Evolutionary conservation across 1,284 basidiomycete genomes (phyloP), one percentile per base, ranked within the genome.

Genomic region (Ustilago shanxiensis): DNA sequence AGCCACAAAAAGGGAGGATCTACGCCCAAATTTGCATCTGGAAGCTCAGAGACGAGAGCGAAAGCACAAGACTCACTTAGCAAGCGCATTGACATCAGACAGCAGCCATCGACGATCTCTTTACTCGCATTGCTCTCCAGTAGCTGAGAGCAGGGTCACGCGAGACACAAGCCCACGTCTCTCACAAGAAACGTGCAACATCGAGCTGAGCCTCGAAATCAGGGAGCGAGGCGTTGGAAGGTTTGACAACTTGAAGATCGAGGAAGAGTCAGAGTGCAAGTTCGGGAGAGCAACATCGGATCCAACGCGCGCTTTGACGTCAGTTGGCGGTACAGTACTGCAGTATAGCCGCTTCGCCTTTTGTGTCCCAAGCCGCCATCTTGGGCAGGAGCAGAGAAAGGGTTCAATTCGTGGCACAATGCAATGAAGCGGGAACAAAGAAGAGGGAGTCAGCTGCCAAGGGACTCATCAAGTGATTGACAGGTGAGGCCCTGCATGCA

Each of bases 31-130:
- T 10, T 14, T 31, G 50, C 35, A 37, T 37, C 35, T 37, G 44
- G 44, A 45, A 45, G 44, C 44, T 28, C 47, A 26, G 24, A 7
- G 47, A 26, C 47, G 22, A 49, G 20, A 14, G 16, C 20, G 31
- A n/a, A 24, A 54, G 33, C 44, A 31, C 39, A 8, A 44, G 26
- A 26, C 26, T n/a, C 54, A 26, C 24, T 20, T n/a, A 41, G 22
- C 37, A n/a, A 50, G 67, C 29, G 47, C 45, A 8, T 61, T 70
- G 67, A 64, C 61, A 64, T 70, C 67, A 70, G 35, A 6, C 47
- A 45, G 53, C 67, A 54, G 58, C 18, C 14, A 60, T 49, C 59
- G 59, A 50, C 57, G 57, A 49, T 49, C 44, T 33, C 6, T 33
- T 11, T 11, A 33, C 6, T 33, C 31, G 11, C 31, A 33, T 11